Evolutionary conservation across 2,329 filamentous ascomycete species (phyloP).

Genomic region (Rhinocladiella mackenziei): DNA sequence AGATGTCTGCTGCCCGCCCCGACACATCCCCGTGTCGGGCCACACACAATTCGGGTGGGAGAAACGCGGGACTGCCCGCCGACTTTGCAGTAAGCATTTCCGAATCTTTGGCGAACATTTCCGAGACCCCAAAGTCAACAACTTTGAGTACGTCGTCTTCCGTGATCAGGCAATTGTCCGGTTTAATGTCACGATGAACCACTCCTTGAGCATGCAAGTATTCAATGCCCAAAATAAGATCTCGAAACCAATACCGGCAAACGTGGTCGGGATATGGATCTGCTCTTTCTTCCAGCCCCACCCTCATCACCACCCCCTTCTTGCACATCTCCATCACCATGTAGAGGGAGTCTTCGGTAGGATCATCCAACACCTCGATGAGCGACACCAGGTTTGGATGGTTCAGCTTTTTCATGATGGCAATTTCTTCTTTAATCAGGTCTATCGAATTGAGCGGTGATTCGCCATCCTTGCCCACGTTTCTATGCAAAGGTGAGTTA

Average conservation of each 20-base stretch:
- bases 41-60: conserved; percentile 88
- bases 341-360: conserved; percentile 90
- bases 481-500: conserved; percentile 62
- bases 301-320: conserved; percentile 95
- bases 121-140: conserved; percentile 97
- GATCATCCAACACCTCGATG: conserved; percentile 92
- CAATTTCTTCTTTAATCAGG: conserved; percentile 91
- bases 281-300: conserved; percentile 77
- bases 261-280: conserved; percentile 77
- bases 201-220: conserved; percentile 93
- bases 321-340: conserved; percentile 99
- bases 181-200: conserved; percentile 95
- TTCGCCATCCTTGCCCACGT: conserved; percentile 51
- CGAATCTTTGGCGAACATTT: conserved; percentile 88
- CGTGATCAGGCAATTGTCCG: conserved; percentile 88
- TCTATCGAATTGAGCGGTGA: conserved; percentile 61
- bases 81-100: conserved; percentile 91
- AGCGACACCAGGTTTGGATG: conserved; percentile 91
- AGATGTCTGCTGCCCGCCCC: conserved; percentile 87
- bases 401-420: conserved; percentile 98
- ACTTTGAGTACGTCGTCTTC: conserved; percentile 92
- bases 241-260: conserved; percentile 89
- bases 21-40: conserved; percentile 81
- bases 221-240: conserved; percentile 90
- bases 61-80: conserved; percentile 88